These are phyloP conservation scores for Herpetomonas tarakana DNA, from an alignment of 208 protist genomes.

Conservation along the genomic window DNA sequence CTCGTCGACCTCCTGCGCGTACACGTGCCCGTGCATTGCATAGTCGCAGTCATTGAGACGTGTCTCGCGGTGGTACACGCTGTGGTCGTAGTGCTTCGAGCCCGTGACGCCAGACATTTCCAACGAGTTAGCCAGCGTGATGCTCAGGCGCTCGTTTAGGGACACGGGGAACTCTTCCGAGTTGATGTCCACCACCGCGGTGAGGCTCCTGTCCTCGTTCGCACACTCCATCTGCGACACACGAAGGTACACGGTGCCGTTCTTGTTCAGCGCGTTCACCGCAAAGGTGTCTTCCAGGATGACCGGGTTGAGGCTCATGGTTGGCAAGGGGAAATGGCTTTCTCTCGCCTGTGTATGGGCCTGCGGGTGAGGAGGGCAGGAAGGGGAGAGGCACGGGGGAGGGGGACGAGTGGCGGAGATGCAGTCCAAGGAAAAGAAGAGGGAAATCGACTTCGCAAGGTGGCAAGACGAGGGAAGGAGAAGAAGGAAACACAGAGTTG, in stretches of 20 bases:
- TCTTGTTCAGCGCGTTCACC: conserved; percentile 72
- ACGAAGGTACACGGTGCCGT: conserved; percentile 79
- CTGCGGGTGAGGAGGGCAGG: not conserved
- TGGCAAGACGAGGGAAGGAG: not conserved
- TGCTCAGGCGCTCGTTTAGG: conserved; percentile 89
- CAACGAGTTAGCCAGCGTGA: conserved; percentile 93
- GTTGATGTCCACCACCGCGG: conserved; percentile 92
- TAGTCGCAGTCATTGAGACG: conserved; percentile 97
- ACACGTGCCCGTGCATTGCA: conserved; percentile 97
- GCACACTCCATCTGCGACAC: conserved; percentile 85
- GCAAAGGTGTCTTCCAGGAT: conserved; percentile 90
- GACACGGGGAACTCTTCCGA: conserved; percentile 96
- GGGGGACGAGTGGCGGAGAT: not conserved
- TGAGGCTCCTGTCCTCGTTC: conserved; percentile 73
- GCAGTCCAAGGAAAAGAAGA: not conserved
- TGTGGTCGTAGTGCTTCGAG: conserved; percentile 88
- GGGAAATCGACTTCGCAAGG: not conserved
- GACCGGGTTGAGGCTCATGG: conserved; percentile 69
- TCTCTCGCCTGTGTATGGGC: not conserved
- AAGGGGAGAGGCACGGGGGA: no score
- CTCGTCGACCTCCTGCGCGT: conserved; percentile 91
- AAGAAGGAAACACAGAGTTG: conserved; percentile 7
- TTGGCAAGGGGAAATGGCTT: no score
- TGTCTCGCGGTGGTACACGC: conserved; percentile 85
- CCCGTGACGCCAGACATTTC: conserved; percentile 81